phyloP scores from a whole-genome alignment of 176 grass and related monocot species.

The bread wheat (Triticum aestivum) region DNA sequence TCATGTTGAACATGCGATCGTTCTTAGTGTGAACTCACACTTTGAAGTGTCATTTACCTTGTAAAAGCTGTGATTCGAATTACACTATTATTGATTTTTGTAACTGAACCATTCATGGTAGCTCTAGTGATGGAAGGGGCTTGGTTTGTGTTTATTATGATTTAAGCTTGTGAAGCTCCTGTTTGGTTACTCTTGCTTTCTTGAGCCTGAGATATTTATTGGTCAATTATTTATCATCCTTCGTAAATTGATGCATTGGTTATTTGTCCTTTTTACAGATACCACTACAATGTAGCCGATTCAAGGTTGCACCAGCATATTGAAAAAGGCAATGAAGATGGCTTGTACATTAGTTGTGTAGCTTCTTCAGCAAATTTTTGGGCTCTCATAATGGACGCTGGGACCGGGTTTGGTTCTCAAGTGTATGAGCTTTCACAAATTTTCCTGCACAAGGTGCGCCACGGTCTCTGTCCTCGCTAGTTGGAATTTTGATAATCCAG shows the following conservation, averaged over 20 bases:
- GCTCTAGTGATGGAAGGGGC: background rate
- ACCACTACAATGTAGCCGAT: slow-evolving; percentile 93
- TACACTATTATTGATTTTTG: background rate
- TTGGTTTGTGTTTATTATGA: background rate
- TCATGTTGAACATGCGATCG: background rate
- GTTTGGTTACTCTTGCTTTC: background rate
- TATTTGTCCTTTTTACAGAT: slow-evolving; percentile 54
- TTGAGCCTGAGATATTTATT: slow-evolving; percentile 17
- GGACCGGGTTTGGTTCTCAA: slow-evolving; percentile 70
- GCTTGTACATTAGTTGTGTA: slow-evolving; percentile 78
- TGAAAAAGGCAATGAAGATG: slow-evolving; percentile 88
- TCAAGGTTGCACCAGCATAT: slow-evolving; percentile 81
- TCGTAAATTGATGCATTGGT: slow-evolving; percentile 8
- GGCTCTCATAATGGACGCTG: slow-evolving; percentile 92
- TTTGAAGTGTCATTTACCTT: background rate
- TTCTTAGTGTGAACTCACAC: background rate
- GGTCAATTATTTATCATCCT: background rate
- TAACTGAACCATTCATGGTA: background rate
- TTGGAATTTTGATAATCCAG: background rate
- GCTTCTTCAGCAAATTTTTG: slow-evolving; percentile 72
- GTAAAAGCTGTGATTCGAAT: background rate
- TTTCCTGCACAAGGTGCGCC: slow-evolving; percentile 75
- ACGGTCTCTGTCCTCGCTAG: background rate
- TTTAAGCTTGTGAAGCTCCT: background rate
- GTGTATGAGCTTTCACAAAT: slow-evolving; percentile 76